Base-by-base conservation (phyloP, 2,329 filamentous ascomycete species). In the Venturia carpophila region DNA sequence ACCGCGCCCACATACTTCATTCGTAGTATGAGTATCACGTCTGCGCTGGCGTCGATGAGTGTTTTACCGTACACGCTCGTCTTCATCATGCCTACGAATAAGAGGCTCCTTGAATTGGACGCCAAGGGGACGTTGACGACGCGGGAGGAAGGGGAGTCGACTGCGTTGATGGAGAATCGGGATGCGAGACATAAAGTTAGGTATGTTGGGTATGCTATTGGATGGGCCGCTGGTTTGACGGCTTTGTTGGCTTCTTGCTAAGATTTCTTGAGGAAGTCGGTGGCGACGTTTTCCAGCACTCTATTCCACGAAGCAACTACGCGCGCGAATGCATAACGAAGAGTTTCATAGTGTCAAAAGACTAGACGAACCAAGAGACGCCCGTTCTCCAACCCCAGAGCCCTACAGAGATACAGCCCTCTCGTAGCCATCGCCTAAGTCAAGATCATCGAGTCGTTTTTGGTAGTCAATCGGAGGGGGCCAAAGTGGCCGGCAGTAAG, bases 161-260 rank as follows among this genome's bases (percentile, higher is more conserved):
- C 24, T 5, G 11, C 4, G 19, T 24, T 62, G 60, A 62, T 62
- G 3, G 15, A 62, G 41, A 45, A 62, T 2, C 43, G 60, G 60
- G 60, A 62, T 45, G 13, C 4, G 24, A 62, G 37, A 62, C 60
- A 62, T 21, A 62, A 62, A n/a, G 60, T 62, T 62, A 30, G 60
- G 24, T 62, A 62, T 62, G 13, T 62, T 43, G 39, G 39, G 11
- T 62, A 62, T 62, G n/a, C 24, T 9, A n/a, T 62, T 43, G 60
- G 60, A 41, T 62, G 60, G 60, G 60, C 60, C 15, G 19, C 60
- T 62, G 60, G 60, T n/a, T 45, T 62, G 34, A n/a, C n/a, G 27
- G 60, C 60, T 17, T 45, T 62, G 24, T 3, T 62, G 41, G 39
- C 24, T 42, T 42, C 21, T 62, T 41, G 34, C 37, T 17, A 24